Evolutionary conservation across 2,329 filamentous ascomycete genomes (phyloP).

Genomic region (Neofusicoccum laricinum): DNA sequence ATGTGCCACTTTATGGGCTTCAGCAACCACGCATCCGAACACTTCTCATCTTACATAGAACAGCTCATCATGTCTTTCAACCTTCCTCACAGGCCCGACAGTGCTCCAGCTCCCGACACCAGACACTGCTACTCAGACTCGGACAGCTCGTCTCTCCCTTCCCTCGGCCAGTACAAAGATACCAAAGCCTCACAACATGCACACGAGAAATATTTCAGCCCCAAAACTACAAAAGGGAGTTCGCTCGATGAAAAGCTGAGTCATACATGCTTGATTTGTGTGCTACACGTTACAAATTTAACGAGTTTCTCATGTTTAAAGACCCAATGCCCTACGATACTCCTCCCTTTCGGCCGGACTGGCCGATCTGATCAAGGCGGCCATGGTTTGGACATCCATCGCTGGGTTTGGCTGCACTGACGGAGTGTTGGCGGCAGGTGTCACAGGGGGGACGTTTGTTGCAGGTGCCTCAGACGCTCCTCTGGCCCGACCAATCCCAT

Average conservation of each 20-base stretch:
- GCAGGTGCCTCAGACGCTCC: background rate
- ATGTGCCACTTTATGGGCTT: background rate
- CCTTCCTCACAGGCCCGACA: background rate
- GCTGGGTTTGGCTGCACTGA: background rate
- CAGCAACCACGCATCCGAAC: background rate
- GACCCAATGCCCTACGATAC: background rate
- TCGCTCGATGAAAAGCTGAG: background rate
- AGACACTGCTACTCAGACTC: background rate
- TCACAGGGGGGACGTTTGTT: background rate
- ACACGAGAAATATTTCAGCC: no score
- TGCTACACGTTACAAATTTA: background rate
- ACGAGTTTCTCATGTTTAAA: background rate
- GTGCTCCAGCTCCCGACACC: background rate
- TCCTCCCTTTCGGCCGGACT: background rate
- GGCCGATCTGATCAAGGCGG: background rate
- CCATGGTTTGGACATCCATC: background rate
- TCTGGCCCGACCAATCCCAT: background rate
- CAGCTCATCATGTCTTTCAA: background rate
- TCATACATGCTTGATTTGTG: background rate
- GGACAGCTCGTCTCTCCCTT: background rate
- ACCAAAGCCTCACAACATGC: no score
- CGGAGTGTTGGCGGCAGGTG: background rate
- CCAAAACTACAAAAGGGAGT: no score
- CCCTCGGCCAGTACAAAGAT: background rate
- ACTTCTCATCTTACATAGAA: background rate